phyloP scores from a whole-genome alignment of 106 monocot species.

The Dioscorea zingiberensis region DNA sequence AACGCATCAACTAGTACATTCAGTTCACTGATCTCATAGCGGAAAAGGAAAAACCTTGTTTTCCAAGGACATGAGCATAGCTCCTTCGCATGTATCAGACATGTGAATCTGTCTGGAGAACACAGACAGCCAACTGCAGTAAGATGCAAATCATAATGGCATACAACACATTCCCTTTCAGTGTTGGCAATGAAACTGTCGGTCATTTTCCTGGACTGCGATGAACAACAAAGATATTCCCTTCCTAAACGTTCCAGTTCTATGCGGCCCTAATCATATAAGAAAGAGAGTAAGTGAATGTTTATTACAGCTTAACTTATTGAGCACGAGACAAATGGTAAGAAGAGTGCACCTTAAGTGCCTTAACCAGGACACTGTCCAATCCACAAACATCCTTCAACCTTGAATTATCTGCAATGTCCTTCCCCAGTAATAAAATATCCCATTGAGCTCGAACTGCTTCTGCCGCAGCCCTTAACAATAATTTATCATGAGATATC shows the following conservation, averaged over 20 bases:
- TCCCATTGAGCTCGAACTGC: constrained; percentile 79
- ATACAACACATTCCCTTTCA: constrained; percentile 74
- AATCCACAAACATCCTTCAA: constrained; percentile 67
- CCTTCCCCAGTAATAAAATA: constrained; percentile 42
- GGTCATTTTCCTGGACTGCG: constrained; percentile 73
- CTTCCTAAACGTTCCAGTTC: constrained; percentile 48
- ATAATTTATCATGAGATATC: constrained; percentile 82
- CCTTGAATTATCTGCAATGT: constrained; percentile 30
- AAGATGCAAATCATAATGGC: constrained; percentile 85
- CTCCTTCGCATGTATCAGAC: constrained; percentile 71
- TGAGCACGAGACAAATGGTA: neutral
- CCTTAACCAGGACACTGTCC: constrained; percentile 40
- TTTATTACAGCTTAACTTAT: neutral
- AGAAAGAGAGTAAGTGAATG: neutral
- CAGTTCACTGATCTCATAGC: constrained; percentile 74
- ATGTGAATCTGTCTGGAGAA: constrained; percentile 68
- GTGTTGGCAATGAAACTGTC: constrained; percentile 48
- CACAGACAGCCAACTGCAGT: constrained; percentile 73
- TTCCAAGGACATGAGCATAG: constrained; percentile 65
- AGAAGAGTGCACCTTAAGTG: constrained; percentile 41
- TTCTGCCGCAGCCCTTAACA: constrained; percentile 82
- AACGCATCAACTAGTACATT: constrained; percentile 71
- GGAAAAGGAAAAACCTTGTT: constrained; percentile 55
- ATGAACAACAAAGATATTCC: constrained; percentile 38
- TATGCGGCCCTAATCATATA: constrained; percentile 40